A percentile compares a stretch with the other conserved stretches of the same genome.
These are phyloP conservation scores for Pythium volutum DNA, from an alignment of 352 stramenopile species.

Conservation along the genomic window DNA sequence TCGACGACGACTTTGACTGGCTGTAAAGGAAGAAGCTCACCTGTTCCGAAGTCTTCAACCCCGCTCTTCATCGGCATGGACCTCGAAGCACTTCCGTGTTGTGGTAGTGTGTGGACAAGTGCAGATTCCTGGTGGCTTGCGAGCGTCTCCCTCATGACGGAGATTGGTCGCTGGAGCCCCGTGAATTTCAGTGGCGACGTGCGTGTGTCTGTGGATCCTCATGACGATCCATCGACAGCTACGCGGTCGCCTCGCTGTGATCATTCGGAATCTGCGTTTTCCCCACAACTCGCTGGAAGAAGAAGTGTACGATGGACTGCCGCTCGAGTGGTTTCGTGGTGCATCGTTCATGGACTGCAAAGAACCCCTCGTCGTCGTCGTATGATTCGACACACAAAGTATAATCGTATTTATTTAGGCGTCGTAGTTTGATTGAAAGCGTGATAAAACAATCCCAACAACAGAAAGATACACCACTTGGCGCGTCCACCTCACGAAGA, in stretches of 20 bases:
- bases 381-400: no score
- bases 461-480: no score
- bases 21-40: no score
- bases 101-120: neutral
- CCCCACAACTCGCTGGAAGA: neutral
- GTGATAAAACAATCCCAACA: no score
- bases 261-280: neutral
- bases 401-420: no score
- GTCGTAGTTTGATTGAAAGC: no score
- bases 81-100: neutral
- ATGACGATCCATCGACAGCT: conserved; percentile 7
- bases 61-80: neutral
- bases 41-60: no score
- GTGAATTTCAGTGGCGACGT: neutral
- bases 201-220: conserved; percentile 10
- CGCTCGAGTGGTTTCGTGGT: no score
- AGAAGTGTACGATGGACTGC: neutral
- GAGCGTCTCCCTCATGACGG: conserved; percentile 18
- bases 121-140: neutral
- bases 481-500: no score
- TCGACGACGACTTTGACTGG: conserved; percentile 29
- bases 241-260: neutral
- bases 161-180: conserved; percentile 3
- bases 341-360: no score
- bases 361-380: no score